Evolutionary conservation across 768 basidiomycete genomes (phyloP).

Genomic region (Lactarius trivialis): DNA sequence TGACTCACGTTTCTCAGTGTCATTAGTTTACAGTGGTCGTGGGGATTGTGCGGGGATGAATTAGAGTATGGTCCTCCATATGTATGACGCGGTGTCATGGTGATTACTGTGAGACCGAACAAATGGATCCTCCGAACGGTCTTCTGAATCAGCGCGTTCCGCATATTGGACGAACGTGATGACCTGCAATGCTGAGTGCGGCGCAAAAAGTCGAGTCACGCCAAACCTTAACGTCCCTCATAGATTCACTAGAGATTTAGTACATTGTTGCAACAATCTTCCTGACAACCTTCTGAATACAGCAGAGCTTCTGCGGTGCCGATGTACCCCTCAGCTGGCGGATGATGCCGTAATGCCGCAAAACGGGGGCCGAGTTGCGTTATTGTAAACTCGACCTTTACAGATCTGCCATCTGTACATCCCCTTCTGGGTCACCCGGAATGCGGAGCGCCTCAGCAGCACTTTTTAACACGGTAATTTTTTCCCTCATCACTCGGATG

Average conservation of each 20-base stretch:
- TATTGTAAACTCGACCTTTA: constrained; percentile 15
- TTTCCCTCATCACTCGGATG: constrained; percentile 73
- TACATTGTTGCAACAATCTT: too few relatives aligned
- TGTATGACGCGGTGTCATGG: neutral
- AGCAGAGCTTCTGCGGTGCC: too few relatives aligned
- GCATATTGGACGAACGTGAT: neutral
- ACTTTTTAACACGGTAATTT: constrained; percentile 53
- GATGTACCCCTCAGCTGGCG: neutral
- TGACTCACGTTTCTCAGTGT: neutral
- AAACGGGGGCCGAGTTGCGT: neutral
- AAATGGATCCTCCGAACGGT: neutral
- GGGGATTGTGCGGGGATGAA: neutral
- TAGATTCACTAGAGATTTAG: too few relatives aligned
- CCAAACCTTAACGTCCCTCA: neutral
- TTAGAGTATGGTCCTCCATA: neutral
- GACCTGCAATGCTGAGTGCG: neutral
- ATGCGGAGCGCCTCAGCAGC: constrained; percentile 55
- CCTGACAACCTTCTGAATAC: too few relatives aligned
- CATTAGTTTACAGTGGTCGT: neutral
- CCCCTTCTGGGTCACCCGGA: constrained; percentile 32
- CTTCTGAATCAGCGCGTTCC: neutral
- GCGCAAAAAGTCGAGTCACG: neutral
- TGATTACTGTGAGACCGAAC: neutral
- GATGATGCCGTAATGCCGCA: neutral
- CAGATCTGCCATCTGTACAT: constrained; percentile 49